Conservation (phyloP, 176 grass and related monocot species). For the Thinopyrum elongatum region DNA sequence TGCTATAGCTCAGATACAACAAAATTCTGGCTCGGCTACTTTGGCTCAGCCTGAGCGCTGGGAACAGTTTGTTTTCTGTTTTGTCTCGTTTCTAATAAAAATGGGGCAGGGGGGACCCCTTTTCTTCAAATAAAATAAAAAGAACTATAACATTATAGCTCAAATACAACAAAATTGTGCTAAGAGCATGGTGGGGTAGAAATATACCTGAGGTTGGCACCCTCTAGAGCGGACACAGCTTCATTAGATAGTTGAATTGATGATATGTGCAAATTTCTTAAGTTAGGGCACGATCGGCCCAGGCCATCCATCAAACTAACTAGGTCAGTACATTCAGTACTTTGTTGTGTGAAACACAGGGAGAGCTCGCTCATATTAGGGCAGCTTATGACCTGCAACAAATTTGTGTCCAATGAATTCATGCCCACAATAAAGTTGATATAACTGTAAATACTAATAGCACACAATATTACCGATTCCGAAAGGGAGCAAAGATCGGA, state of each 20-base stretch:
- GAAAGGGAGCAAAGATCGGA: slow-evolving; percentile 78
- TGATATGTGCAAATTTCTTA: slow-evolving; percentile 76
- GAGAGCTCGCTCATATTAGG: slow-evolving; percentile 84
- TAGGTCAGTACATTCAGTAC: slow-evolving; percentile 70
- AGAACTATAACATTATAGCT: neutral
- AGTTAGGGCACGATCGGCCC: slow-evolving; percentile 65
- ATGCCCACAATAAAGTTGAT: neutral
- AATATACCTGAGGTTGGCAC: slow-evolving; percentile 72
- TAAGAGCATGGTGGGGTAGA: slow-evolving; percentile 5
- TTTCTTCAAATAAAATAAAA: neutral
- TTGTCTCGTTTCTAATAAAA: too few species aligned
- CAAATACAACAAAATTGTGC: neutral
- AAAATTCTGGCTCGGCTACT: neutral
- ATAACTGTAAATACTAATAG: neutral
- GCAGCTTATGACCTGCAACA: slow-evolving; percentile 76
- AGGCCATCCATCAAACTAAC: slow-evolving; percentile 71
- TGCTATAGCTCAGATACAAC: neutral
- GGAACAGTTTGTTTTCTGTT: too few species aligned
- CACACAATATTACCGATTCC: slow-evolving; percentile 61
- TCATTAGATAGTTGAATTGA: slow-evolving; percentile 78
- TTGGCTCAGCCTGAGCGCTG: too few species aligned
- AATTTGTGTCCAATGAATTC: slow-evolving; percentile 25
- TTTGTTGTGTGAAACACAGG: slow-evolving; percentile 70
- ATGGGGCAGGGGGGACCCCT: too few species aligned
- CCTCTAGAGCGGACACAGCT: slow-evolving; percentile 82